Evolutionary conservation across 148 eudicot genomes (phyloP), one percentile per base, ranked within the genome.

Genomic region (Heliosperma pusillum): DNA sequence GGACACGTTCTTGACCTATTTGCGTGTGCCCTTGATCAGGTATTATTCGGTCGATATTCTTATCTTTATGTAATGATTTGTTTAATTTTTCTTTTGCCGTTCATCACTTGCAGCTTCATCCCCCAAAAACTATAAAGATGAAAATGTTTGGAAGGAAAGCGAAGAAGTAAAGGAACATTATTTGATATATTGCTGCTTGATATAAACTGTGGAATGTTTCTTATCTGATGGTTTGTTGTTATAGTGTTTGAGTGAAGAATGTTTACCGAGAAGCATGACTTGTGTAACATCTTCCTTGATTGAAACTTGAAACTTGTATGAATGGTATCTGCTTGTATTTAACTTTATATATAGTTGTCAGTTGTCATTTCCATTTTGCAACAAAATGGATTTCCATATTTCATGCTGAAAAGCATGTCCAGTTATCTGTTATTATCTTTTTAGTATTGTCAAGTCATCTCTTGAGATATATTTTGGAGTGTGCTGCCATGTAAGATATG

Each of bases 11-110:
- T 95, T 69, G 98, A 95, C 79, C 81, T 95, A 30, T 95, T 92
- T 86, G 98, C 98, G 44, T 90, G 96, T 85, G 97, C 98, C 21
- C 93, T 95, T 73, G 98, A 95, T 82, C 98, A 95, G 98, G 98
- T 95, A 86, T 55, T 77, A 82, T 42, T 42, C 25, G 36, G 6
- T 24, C 21, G 25, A 10, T 17, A n/a, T 26, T 36, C 15, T 58
- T 13, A 42, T 30, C n/a, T 65, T 30, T 20, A 50, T 65, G 52
- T 66, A 17, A n/a, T 66, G 40, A 29, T 45, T 60, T 66, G 50
- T 25, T 30, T 44, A 15, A 33, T 66, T 33, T n/a, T 33, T n/a
- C 33, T 66, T 66, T 66, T 36, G 69, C 25, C 69, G 19, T 33
- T 8, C 44, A 36, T n/a, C 45, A 66, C 50, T 33, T 16, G 50